phyloP scores from a whole-genome alignment of 257 asterid species.

The Solanum habrochaites region DNA sequence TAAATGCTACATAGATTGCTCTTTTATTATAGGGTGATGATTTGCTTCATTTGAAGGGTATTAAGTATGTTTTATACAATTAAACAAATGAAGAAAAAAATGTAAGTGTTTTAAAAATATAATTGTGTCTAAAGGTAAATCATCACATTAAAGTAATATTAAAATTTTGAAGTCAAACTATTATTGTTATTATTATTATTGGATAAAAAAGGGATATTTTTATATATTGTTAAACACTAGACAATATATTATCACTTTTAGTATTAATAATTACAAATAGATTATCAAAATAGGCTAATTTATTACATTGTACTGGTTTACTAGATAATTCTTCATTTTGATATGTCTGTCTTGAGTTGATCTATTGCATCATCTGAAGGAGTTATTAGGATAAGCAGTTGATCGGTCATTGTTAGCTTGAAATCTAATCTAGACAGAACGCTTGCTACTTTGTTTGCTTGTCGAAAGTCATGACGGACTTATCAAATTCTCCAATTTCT shows the following conservation, averaged over 20 bases:
- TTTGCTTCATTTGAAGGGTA: no score
- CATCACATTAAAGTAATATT: neutral
- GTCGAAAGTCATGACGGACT: fast-evolving
- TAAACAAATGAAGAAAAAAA: neutral
- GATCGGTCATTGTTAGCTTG: neutral
- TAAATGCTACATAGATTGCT: neutral
- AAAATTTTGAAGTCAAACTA: neutral
- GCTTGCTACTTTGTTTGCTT: no score
- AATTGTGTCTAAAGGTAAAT: neutral
- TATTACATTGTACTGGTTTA: no score
- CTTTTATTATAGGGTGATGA: neutral
- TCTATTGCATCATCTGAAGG: neutral
- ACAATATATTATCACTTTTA: no score
- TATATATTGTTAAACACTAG: no score
- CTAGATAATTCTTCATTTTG: no score
- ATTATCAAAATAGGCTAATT: neutral
- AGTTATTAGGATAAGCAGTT: neutral
- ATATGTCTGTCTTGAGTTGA: neutral
- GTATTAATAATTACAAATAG: neutral
- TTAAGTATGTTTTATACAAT: no score
- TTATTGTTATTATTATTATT: no score
- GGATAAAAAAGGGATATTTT: neutral
- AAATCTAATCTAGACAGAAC: neutral
- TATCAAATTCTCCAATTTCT: no score
- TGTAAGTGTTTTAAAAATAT: neutral